phyloP scores from a whole-genome alignment of 2,329 filamentous ascomycete genomes.

The Nemania sp. region DNA sequence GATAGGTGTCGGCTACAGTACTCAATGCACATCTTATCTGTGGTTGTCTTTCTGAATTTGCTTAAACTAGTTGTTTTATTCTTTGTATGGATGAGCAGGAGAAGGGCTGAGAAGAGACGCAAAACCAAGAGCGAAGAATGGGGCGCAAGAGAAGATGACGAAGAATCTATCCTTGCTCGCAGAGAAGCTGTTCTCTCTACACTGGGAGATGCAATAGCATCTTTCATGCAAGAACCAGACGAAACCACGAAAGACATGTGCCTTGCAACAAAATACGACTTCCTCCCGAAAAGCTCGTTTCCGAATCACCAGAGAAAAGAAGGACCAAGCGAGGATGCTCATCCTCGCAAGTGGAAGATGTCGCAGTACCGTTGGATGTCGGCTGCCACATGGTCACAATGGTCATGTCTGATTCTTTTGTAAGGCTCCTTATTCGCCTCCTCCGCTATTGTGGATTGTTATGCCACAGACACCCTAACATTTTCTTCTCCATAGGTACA shows the following conservation, averaged over 20 bases:
- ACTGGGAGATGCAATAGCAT: slow-evolving; percentile 36
- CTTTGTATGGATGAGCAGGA: slow-evolving; percentile 22
- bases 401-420: slow-evolving; percentile 15
- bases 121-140: slow-evolving; percentile 6
- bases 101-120: slow-evolving; percentile 2
- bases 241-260: slow-evolving; percentile 33
- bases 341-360: slow-evolving; percentile 18
- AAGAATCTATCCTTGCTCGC: background rate
- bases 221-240: slow-evolving; percentile 34
- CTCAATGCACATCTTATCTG: slow-evolving; percentile 30
- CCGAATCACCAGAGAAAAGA: background rate
- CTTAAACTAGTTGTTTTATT: slow-evolving; percentile 28
- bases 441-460: background rate
- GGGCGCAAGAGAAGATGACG: background rate
- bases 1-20: slow-evolving; percentile 33
- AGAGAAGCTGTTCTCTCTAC: slow-evolving; percentile 28
- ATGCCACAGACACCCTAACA: background rate
- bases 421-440: background rate
- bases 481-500: slow-evolving; percentile 13
- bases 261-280: slow-evolving; percentile 30
- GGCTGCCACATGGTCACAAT: slow-evolving; percentile 12
- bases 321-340: background rate
- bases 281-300: background rate
- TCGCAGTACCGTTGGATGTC: slow-evolving; percentile 23
- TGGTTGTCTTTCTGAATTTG: slow-evolving; percentile 28